Conservation (phyloP, 768 basidiomycete species). For the Paxillus ammoniavirescens region DNA sequence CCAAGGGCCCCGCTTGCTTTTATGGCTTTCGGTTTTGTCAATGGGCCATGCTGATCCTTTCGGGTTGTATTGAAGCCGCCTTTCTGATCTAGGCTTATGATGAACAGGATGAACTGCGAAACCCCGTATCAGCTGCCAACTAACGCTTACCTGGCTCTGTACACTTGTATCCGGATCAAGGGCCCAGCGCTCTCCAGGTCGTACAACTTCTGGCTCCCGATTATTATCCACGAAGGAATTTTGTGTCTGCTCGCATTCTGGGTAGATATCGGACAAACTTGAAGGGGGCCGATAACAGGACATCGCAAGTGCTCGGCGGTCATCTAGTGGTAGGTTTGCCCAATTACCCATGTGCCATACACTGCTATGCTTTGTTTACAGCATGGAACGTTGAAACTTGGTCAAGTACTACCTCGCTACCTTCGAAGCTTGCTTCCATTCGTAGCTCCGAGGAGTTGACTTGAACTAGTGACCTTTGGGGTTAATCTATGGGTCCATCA, state of each 20-base stretch:
- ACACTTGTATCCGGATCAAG: background rate
- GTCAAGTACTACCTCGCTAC: too few species aligned
- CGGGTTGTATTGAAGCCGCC: background rate
- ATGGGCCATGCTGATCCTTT: too few species aligned
- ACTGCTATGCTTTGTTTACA: too few species aligned
- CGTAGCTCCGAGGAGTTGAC: too few species aligned
- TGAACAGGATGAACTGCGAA: too few species aligned
- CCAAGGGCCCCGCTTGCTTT: conserved; percentile 2
- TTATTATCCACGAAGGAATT: conserved; percentile 6
- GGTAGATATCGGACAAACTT: background rate
- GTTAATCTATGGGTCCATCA: too few species aligned
- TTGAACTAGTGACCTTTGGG: too few species aligned
- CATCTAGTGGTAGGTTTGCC: too few species aligned
- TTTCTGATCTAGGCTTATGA: conserved; percentile 4
- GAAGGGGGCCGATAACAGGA: background rate
- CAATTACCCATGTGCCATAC: too few species aligned
- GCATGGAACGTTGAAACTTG: too few species aligned
- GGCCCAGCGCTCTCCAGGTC: background rate
- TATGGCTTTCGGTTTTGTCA: background rate
- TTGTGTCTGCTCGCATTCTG: conserved; percentile 7
- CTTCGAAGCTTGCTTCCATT: too few species aligned
- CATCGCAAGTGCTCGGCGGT: too few species aligned
- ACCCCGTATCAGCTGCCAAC: background rate
- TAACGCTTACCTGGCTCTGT: background rate
- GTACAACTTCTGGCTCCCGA: conserved; percentile 8